These are phyloP conservation scores for Tillandsia fasciculata DNA, from an alignment of 176 grass and related monocot genomes.

Conservation along the genomic window DNA sequence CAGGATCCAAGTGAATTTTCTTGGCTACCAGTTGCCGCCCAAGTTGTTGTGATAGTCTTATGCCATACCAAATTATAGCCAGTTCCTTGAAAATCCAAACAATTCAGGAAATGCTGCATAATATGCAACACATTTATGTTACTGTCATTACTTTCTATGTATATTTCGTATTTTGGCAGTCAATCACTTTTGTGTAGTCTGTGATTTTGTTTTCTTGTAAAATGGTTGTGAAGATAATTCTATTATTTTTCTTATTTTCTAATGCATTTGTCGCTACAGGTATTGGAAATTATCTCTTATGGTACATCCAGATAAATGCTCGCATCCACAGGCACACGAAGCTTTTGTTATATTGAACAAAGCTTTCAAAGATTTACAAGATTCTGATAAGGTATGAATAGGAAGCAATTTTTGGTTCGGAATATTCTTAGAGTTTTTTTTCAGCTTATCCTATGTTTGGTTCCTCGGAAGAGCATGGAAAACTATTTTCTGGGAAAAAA, in stretches of 20 bases:
- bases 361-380: conserved; percentile 91
- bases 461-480: no score
- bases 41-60: background rate
- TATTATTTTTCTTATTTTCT: background rate
- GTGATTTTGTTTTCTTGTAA: background rate
- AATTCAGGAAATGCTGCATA: background rate
- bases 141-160: background rate
- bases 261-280: conserved; percentile 40
- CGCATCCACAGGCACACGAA: conserved; percentile 86
- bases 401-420: no score
- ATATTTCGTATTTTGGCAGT: background rate
- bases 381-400: conserved; percentile 70
- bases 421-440: no score
- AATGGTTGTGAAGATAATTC: background rate
- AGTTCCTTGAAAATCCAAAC: background rate
- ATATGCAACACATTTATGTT: background rate
- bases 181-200: background rate
- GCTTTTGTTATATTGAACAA: conserved; percentile 88
- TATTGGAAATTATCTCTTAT: conserved; percentile 97
- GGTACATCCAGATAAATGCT: conserved; percentile 90
- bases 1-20: no score
- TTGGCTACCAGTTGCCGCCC: background rate
- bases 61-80: background rate
- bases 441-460: no score
- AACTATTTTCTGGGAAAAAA: no score